phyloP scores from a whole-genome alignment of 2,329 filamentous ascomycete genomes.

The Fonsecaea erecta region DNA sequence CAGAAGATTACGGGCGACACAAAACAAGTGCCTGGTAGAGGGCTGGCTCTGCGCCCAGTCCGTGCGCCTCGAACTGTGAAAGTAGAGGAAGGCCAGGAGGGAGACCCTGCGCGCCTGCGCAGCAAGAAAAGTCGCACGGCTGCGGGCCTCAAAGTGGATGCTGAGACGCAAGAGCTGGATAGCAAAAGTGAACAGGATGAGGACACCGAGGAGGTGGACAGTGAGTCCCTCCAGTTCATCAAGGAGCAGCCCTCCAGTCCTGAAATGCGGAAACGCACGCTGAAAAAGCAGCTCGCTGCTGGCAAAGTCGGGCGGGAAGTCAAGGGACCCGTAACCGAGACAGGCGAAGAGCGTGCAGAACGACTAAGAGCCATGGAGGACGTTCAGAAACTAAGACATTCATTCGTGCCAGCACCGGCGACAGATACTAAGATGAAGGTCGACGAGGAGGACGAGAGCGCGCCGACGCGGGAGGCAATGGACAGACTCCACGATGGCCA shows the following conservation, averaged over 20 bases:
- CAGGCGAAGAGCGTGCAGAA: conserved; percentile 37
- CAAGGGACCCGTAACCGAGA: conserved; percentile 29
- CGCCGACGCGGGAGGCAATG: conserved; percentile 38
- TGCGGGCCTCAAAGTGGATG: conserved; percentile 13
- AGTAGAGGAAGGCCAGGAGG: conserved; percentile 21
- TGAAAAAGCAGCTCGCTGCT: conserved; percentile 40
- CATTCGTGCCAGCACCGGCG: conserved; percentile 13
- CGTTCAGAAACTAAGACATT: conserved; percentile 29
- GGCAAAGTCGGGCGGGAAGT: conserved; percentile 20
- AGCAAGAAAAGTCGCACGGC: conserved; percentile 6
- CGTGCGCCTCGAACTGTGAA: conserved; percentile 23
- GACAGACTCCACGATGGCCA: conserved; percentile 52
- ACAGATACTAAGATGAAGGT: not conserved
- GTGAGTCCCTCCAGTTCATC: conserved; percentile 30
- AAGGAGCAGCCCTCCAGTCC: conserved; percentile 45
- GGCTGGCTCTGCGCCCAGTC: conserved; percentile 37
- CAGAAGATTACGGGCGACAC: conserved; percentile 44
- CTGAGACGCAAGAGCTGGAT: conserved; percentile 24
- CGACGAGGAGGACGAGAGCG: conserved; percentile 25
- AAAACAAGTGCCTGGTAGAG: conserved; percentile 47
- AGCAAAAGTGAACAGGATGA: conserved; percentile 38
- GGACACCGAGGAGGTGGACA: conserved; percentile 29
- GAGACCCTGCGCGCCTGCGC: not conserved
- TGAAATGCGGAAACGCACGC: conserved; percentile 48
- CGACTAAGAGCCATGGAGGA: conserved; percentile 40